Base-by-base conservation (phyloP, 495 filamentous ascomycete genomes). In the Aspergillus saccharolyticus region DNA sequence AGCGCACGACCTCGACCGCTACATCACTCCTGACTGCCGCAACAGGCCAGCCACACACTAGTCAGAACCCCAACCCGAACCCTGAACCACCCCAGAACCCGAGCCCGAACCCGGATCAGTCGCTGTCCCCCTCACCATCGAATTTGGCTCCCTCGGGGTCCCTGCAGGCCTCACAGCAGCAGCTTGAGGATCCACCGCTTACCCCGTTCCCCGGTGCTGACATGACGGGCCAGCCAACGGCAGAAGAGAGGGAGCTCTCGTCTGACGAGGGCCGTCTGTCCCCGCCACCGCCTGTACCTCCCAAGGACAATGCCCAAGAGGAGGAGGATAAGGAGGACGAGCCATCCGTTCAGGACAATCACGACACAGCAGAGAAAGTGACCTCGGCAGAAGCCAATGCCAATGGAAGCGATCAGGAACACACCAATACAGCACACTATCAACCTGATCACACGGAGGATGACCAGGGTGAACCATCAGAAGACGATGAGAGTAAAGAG, bases 201-300 rank as follows among this genome's bases (percentile, higher is more conserved):
- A 78, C 75, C 20, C 75, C 75, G 1, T 78, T 78, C 68, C 75
- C 75, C 9, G 70, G 73, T 7, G 71, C 63, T 18, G 63, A 68
- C n/a, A 69, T 62, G 43, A 75, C 63, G 57, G 56, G 61, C 7
- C 70, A 70, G 24, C 64, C 71, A 15, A 68, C 63, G 49, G 65
- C 68, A 19, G 60, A 66, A 44, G 56, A 67, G 19, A 44, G 67
- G 6, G 73, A 74, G 17, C 54, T 70, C 20, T 58, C 54, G 6
- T 70, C 68, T 10, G 65, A 70, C 54, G 67, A 72, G 44, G 68
- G 65, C 24, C 63, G 66, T 1, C 56, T 64, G 12, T 21, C 57
- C 2, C 54, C 65, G 10, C 69, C 70, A 9, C 71, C 74, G 19
- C 63, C 70, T 1, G 72, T 70, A 18, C 72, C 74, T 15, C 71